Evolutionary conservation across 306 rosid species (phyloP).

Genomic region (Corylus americana): DNA sequence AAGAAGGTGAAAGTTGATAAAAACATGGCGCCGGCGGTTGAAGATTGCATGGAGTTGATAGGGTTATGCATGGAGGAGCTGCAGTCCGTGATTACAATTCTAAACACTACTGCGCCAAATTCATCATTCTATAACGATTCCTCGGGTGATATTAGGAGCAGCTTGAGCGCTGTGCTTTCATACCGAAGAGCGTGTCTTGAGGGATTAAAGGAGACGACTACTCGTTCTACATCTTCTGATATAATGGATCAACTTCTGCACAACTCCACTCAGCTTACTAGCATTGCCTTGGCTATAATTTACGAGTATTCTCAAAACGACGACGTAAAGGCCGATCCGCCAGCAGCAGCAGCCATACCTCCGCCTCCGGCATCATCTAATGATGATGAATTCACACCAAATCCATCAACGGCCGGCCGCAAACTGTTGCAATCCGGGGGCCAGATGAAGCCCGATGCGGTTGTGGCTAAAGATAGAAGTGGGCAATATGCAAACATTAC

Average conservation of each 20-base stretch:
- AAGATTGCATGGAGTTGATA: conserved; percentile 32
- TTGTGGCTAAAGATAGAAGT: conserved; percentile 36
- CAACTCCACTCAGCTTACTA: conserved; percentile 15
- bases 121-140: neutral
- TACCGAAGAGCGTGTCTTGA: conserved; percentile 36
- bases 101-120: neutral
- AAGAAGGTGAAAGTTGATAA: neutral
- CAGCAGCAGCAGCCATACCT: neutral
- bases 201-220: neutral
- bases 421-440: neutral
- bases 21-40: neutral
- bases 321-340: neutral
- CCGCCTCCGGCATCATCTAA: too few relatives aligned
- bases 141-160: conserved; percentile 4
- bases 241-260: neutral
- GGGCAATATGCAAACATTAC: conserved; percentile 23
- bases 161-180: conserved; percentile 35
- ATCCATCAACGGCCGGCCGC: neutral
- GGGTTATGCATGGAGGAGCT: conserved; percentile 29
- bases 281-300: conserved; percentile 32
- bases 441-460: neutral
- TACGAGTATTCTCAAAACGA: neutral
- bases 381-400: too few relatives aligned
- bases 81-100: neutral
- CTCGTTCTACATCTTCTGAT: neutral